Percentiles rank a stretch among this genome's conserved stretches.
phyloP scores from a whole-genome alignment of 2,329 filamentous ascomycete genomes.

The Scytalidium lignicola region DNA sequence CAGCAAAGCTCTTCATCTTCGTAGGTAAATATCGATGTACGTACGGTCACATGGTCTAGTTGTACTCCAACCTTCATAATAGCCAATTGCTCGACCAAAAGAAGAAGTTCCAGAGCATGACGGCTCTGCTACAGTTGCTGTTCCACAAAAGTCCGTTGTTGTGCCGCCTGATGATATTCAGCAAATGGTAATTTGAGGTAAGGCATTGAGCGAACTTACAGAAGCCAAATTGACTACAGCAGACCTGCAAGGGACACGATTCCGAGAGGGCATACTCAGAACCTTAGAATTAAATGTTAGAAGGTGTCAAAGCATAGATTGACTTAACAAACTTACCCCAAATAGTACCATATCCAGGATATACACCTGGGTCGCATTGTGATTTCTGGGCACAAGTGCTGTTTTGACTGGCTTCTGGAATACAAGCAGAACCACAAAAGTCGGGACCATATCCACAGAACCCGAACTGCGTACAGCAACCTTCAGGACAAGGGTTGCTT shows the following conservation, averaged over 20 bases:
- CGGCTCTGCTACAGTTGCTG: neutral
- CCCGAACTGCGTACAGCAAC: neutral
- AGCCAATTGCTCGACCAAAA: slow-evolving; percentile 21
- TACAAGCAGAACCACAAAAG: slow-evolving; percentile 1
- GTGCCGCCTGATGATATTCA: slow-evolving; percentile 2
- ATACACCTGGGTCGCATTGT: slow-evolving; percentile 25
- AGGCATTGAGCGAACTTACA: slow-evolving; percentile 19
- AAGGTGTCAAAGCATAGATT: neutral
- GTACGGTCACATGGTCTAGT: slow-evolving; percentile 17
- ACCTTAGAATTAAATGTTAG: slow-evolving; percentile 6
- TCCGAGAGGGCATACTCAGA: slow-evolving; percentile 15
- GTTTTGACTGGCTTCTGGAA: neutral
- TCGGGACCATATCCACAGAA: slow-evolving; percentile 3
- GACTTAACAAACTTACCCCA: neutral
- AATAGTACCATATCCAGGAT: slow-evolving; percentile 5
- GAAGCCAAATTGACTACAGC: slow-evolving; percentile 30
- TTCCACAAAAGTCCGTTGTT: slow-evolving; percentile 5
- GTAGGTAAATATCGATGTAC: too few species aligned
- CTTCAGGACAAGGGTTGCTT: neutral
- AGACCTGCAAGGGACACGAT: slow-evolving; percentile 32
- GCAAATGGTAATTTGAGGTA: neutral
- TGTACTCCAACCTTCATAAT: slow-evolving; percentile 29
- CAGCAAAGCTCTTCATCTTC: too few species aligned
- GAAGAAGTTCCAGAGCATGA: neutral
- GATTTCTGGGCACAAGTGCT: slow-evolving; percentile 20